Evolutionary conservation across 164 flowering plant genomes (phyloP).

Genomic region (Aristolochia fimbriata): DNA sequence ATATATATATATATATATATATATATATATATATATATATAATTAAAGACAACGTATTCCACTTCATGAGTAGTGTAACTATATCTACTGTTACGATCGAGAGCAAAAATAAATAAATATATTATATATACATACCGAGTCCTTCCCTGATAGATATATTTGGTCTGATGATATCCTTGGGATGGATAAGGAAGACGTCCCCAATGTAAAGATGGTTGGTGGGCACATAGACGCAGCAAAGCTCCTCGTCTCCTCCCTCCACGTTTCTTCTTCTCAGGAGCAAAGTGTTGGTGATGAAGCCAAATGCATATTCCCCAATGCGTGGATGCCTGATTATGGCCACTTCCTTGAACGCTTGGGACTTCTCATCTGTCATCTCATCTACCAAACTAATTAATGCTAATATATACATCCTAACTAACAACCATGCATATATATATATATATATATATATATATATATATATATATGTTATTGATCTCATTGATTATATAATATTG

Average conservation of each 20-base stretch:
- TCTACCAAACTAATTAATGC: too few species aligned
- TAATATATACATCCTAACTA: too few species aligned
- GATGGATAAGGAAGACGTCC: constrained; percentile 38
- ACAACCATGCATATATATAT: too few species aligned
- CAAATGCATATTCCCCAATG: constrained; percentile 57
- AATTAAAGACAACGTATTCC: too few species aligned
- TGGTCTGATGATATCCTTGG: constrained; percentile 43
- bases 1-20: background rate
- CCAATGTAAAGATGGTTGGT: constrained; percentile 52
- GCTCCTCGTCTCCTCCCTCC: constrained; percentile 27
- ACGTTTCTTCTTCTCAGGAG: constrained; percentile 23
- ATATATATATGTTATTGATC: too few species aligned
- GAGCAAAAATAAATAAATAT: too few species aligned
- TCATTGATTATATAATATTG: too few species aligned
- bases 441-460: too few species aligned
- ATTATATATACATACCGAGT: constrained; percentile 25
- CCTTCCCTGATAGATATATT: constrained; percentile 53
- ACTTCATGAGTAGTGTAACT: too few species aligned
- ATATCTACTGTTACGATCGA: too few species aligned
- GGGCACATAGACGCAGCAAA: constrained; percentile 55
- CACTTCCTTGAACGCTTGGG: constrained; percentile 62
- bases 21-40: background rate
- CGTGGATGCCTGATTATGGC: constrained; percentile 66
- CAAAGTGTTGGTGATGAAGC: constrained; percentile 52
- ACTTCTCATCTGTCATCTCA: constrained; percentile 30